Conservation (phyloP, 108 stramenopile species). For the Skeletonema tropicum region DNA sequence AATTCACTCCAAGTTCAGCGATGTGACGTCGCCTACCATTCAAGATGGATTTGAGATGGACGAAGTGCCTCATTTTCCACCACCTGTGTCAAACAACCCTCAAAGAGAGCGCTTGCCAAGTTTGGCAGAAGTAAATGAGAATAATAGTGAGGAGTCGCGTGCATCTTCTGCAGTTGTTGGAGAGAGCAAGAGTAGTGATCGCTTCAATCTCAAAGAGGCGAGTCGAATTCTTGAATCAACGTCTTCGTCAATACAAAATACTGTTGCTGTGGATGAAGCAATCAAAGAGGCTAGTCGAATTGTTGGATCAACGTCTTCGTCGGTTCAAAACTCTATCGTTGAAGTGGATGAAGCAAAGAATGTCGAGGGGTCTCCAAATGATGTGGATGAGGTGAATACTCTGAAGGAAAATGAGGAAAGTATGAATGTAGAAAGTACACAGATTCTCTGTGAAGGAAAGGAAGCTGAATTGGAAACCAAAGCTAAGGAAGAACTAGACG, state of each 20-base stretch:
- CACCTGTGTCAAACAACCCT: neutral
- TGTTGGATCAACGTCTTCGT: neutral
- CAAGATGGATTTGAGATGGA: neutral
- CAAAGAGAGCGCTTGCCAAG: neutral
- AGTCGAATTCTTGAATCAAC: neutral
- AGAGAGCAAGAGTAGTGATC: no score
- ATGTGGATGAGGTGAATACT: no score
- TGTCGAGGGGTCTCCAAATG: no score
- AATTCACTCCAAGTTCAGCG: neutral
- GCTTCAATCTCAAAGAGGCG: neutral
- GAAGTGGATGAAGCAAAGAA: no score
- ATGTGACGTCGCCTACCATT: neutral
- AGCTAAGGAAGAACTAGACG: neutral
- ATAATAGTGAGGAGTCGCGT: neutral
- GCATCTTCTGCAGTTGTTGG: neutral
- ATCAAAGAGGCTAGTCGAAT: neutral
- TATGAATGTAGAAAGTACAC: no score
- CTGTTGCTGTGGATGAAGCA: no score
- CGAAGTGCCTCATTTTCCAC: neutral
- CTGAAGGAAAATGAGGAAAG: no score
- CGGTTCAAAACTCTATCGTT: no score
- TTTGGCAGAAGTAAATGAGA: conserved; percentile 4
- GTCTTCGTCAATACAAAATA: neutral
- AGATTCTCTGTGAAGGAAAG: no score
- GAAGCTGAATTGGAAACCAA: no score